A percentile compares a stretch with the other conserved stretches of the same genome.
Conservation (phyloP, 257 asterid species). For the Nicotiana obtusifolia region DNA sequence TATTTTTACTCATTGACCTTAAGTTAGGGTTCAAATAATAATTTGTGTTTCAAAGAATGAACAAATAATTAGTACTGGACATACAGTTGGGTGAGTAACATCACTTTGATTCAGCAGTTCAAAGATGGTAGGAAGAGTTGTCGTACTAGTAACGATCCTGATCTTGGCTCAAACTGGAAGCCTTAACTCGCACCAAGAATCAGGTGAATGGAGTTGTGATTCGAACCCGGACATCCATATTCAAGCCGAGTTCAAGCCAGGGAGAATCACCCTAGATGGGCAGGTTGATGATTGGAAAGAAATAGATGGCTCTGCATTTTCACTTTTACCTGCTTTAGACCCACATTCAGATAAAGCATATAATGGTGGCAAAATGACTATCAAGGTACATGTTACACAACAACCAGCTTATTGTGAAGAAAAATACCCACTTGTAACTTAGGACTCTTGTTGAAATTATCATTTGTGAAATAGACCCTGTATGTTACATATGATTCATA, state of each 20-base stretch:
- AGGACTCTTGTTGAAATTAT: not conserved
- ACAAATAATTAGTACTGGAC: not conserved
- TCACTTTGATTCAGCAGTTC: not conserved
- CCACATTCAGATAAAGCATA: slow-evolving; percentile 53
- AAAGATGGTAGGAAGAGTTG: not conserved
- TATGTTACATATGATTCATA: not conserved
- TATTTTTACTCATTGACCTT: not conserved
- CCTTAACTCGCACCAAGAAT: slow-evolving; percentile 45
- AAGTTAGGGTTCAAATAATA: not conserved
- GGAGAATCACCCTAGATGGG: slow-evolving; percentile 55
- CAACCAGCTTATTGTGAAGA: not conserved
- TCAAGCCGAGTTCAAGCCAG: slow-evolving; percentile 44
- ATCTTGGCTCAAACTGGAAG: slow-evolving; percentile 23
- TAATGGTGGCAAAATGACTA: slow-evolving; percentile 46
- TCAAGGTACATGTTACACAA: slow-evolving; percentile 34
- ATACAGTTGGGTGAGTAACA: not conserved
- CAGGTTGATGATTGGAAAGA: slow-evolving; percentile 50
- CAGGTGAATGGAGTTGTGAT: slow-evolving; percentile 58
- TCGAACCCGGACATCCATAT: slow-evolving; percentile 34
- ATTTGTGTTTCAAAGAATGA: not conserved
- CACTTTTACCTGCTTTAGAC: slow-evolving; percentile 53
- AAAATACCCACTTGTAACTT: not conserved
- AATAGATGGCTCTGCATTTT: slow-evolving; percentile 35
- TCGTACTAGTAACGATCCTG: not conserved
- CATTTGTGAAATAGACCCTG: not conserved